Evolutionary conservation across 1,284 basidiomycete species (phyloP).

Genomic region (Pterula multifida): DNA sequence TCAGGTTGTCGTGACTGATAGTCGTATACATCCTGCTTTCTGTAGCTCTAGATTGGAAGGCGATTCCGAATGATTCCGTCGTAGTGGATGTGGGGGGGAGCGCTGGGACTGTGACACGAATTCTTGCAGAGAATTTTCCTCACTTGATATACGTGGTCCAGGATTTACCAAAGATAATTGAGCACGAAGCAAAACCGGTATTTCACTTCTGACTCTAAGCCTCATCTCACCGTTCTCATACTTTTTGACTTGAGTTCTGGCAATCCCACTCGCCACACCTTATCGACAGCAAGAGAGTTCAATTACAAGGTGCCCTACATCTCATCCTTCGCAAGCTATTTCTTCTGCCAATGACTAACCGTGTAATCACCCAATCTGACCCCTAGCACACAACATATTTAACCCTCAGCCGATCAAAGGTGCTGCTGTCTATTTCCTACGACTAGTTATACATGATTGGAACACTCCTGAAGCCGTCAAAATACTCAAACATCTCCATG

Average conservation of each 20-base stretch:
- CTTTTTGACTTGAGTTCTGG: background rate
- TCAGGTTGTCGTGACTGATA: background rate
- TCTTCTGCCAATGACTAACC: background rate
- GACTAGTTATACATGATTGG: constrained; percentile 12
- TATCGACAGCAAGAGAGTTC: background rate
- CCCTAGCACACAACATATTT: constrained; percentile 19
- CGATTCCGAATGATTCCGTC: background rate
- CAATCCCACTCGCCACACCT: background rate
- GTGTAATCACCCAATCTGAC: background rate
- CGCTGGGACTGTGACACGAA: background rate
- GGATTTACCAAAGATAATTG: constrained; percentile 1
- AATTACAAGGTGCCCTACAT: background rate
- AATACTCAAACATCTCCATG: constrained; percentile 8
- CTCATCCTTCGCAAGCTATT: background rate
- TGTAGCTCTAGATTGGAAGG: background rate
- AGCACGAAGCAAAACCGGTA: background rate
- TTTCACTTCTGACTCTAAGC: background rate
- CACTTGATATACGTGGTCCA: constrained; percentile 1
- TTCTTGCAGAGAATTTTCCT: background rate
- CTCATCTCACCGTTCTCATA: background rate
- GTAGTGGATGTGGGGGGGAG: background rate
- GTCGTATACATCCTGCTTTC: background rate
- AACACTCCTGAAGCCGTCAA: background rate
- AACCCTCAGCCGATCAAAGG: constrained; percentile 13
- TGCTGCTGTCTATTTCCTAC: constrained; percentile 15